These are phyloP conservation scores for Tagetes erecta DNA, from an alignment of 129 eudicot species.

Conservation along the genomic window DNA sequence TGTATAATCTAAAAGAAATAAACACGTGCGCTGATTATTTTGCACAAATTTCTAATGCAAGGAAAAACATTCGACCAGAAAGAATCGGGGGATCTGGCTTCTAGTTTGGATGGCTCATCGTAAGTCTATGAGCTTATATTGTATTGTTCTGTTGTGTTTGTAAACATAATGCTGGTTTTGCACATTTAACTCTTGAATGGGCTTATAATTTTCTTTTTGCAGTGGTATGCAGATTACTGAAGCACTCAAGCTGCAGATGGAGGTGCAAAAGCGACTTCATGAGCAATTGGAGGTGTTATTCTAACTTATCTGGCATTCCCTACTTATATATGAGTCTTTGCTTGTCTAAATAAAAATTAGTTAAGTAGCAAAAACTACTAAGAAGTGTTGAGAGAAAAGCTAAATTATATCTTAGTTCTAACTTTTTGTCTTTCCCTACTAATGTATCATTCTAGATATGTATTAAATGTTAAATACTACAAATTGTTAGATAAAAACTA, in stretches of 20 bases:
- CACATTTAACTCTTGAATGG: not conserved
- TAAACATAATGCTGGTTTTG: conserved; percentile 4
- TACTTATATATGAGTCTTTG: conserved; percentile 2
- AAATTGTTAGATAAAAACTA: too few relatives aligned
- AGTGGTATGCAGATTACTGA: conserved; percentile 83
- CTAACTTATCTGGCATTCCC: conserved; percentile 4
- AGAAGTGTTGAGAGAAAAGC: not conserved
- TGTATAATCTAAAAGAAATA: not conserved
- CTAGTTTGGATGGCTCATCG: conserved; percentile 82
- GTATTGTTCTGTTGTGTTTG: not conserved
- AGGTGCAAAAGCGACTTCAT: conserved; percentile 86
- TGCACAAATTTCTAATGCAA: conserved; percentile 31
- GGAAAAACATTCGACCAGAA: conserved; percentile 73
- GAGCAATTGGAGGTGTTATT: conserved; percentile 76
- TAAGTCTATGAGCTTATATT: conserved; percentile 40
- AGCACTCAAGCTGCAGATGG: conserved; percentile 90
- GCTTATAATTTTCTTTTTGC: conserved; percentile 17
- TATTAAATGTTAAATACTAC: too few relatives aligned
- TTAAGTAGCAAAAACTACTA: not conserved
- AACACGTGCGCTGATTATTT: conserved; percentile 35
- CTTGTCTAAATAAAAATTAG: conserved; percentile 1
- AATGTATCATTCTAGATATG: too few relatives aligned
- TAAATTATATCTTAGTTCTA: not conserved
- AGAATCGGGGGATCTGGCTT: conserved; percentile 70
- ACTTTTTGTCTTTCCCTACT: too few relatives aligned